phyloP scores from a whole-genome alignment of 495 filamentous ascomycete genomes.

The Tuber aestivum region DNA sequence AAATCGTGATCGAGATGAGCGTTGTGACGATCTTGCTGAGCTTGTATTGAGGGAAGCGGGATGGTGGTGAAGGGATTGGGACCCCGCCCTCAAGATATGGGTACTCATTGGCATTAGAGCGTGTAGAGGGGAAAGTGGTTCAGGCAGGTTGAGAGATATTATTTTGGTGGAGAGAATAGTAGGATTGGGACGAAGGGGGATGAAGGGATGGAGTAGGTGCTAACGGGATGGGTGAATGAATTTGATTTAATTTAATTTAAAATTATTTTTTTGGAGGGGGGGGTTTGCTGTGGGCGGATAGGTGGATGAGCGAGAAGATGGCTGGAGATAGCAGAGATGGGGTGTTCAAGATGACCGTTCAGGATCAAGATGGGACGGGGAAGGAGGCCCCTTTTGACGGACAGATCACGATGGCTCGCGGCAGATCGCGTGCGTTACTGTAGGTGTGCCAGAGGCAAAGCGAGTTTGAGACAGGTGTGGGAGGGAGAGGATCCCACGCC shows the following conservation, averaged over 20 bases:
- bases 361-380: conserved; percentile 20
- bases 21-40: conserved; percentile 27
- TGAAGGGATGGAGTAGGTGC: background rate
- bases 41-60: conserved; percentile 1
- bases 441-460: conserved; percentile 15
- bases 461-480: conserved; percentile 2
- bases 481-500: background rate
- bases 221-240: background rate
- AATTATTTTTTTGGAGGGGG: no score
- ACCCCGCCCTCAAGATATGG: conserved; percentile 29
- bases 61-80: conserved; percentile 15
- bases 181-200: background rate
- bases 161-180: background rate
- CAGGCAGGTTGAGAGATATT: background rate
- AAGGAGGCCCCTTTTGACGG: conserved; percentile 25
- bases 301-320: conserved; percentile 1
- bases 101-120: conserved; percentile 34
- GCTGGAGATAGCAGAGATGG: background rate
- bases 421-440: conserved; percentile 33
- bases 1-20: conserved; percentile 30
- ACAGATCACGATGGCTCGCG: conserved; percentile 17
- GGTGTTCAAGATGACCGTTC: conserved; percentile 10
- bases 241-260: no score
- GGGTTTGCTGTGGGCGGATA: background rate
- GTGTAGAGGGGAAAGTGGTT: background rate